Conservation (phyloP, 2,329 filamentous ascomycete genomes). For the Neophaeococcomyces aloes region DNA sequence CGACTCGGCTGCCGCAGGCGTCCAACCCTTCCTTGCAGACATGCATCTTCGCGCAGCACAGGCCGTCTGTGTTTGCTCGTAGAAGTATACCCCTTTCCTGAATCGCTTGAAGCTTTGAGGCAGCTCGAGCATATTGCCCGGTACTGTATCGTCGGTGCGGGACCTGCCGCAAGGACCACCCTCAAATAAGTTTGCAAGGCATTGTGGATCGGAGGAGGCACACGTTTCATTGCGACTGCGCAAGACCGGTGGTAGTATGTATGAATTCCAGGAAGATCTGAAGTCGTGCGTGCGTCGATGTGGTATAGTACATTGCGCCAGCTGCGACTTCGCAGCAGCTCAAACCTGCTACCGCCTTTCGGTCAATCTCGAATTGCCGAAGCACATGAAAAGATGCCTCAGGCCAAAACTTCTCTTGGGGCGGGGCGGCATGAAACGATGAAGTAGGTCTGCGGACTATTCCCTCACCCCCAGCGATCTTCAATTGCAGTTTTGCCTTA, state of each 20-base stretch:
- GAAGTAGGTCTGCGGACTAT: no score
- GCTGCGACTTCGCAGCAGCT: no score
- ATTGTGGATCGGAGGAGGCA: conserved; percentile 10
- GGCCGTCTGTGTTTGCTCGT: conserved; percentile 8
- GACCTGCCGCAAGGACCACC: conserved; percentile 11
- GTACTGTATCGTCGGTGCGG: not conserved
- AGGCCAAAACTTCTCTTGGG: no score
- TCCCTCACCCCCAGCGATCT: no score
- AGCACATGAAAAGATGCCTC: no score
- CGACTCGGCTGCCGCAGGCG: conserved; percentile 5
- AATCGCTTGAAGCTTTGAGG: not conserved
- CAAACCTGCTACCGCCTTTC: no score
- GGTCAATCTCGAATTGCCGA: no score
- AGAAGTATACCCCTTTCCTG: conserved; percentile 7
- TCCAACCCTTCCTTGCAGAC: not conserved
- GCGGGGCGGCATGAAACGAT: no score
- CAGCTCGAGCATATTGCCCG: conserved; percentile 1
- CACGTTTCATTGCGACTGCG: conserved; percentile 13
- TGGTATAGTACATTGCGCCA: no score
- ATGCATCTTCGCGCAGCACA: not conserved
- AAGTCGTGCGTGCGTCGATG: no score
- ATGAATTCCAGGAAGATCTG: not conserved
- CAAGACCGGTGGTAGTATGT: not conserved
- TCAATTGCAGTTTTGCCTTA: no score
- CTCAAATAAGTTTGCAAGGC: conserved; percentile 16